Base-by-base conservation (phyloP, 805 yeast genomes). In the Zygosaccharomyces siamensis region DNA sequence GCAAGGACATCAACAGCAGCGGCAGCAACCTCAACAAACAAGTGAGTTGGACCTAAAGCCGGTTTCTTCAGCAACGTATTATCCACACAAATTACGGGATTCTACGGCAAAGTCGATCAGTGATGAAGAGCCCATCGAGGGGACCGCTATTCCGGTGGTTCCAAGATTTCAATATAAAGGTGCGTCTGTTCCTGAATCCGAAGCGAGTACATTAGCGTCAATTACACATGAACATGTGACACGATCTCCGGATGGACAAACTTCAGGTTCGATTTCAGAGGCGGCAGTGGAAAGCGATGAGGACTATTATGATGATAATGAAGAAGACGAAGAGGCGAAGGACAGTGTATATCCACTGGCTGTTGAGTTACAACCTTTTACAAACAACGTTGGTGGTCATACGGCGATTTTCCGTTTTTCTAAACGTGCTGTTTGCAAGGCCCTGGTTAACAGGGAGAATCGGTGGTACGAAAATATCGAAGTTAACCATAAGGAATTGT, bases 361-460 rank as follows among this genome's bases (percentile, higher is more conserved):
- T 1, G 96, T 90, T 1, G 97, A 92, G 64, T 70, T 92, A 50
- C 80, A 87, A 46, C 98, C 98, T 1, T 92, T 90, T 69, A 83
- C 84, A 48, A 89, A 93, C 63, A 89, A 87, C 62, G 98, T 93
- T 20, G 99, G 99, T 6, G 99, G 99, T 0, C 99, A 93, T 64
- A 92, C 97, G 0, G 97, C 97, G 1, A 89, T 93, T 31, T 93
- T 92, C 71, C 79, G 92, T 55, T 93, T 93, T 63, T 85, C 95
- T 4, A 86, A 83, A 57, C 75, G 87, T 50, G 98, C 97, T 0
- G 96, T 93, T 14, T 93, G 98, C 67, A 93, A 93, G 67, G 93
- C 93, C 0, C 72, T 95, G 51, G 88, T 89, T 51, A 89, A 87
- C 59, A 76, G 96, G 49, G 99, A 93, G 62, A 88, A 93, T 68